phyloP scores from a whole-genome alignment of 768 basidiomycete genomes.

The Austroboletus eburneus region DNA sequence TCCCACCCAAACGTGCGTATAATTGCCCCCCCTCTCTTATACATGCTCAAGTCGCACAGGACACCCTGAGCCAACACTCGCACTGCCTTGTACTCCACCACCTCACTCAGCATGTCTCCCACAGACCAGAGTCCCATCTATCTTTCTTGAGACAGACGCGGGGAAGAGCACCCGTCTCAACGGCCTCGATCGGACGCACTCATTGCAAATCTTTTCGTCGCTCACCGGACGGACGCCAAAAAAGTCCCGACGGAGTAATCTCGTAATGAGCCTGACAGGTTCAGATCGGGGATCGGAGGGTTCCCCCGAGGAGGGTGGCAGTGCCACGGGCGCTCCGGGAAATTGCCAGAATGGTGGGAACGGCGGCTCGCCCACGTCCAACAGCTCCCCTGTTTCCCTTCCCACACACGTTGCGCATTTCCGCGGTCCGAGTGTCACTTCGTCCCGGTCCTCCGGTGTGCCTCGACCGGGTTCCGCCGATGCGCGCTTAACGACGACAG shows the following conservation, averaged over 20 bases:
- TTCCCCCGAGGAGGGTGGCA: neutral
- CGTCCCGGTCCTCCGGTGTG: too few species aligned
- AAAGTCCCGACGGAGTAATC: slow-evolving; percentile 20
- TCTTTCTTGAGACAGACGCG: slow-evolving; percentile 47
- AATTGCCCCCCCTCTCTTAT: neutral
- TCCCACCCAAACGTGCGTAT: slow-evolving; percentile 16
- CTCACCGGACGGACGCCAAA: neutral
- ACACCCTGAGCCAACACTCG: slow-evolving; percentile 8
- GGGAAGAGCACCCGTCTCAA: slow-evolving; percentile 6
- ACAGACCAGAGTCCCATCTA: slow-evolving; percentile 37
- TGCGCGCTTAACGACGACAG: slow-evolving; percentile 17
- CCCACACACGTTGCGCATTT: too few species aligned
- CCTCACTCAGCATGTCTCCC: slow-evolving; percentile 23
- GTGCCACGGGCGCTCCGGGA: too few species aligned
- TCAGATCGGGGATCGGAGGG: neutral
- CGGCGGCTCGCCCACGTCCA: slow-evolving; percentile 10
- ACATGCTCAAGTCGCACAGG: too few species aligned
- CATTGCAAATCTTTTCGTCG: slow-evolving; percentile 20
- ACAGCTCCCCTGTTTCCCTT: slow-evolving; percentile 14
- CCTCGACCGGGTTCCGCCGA: slow-evolving; percentile 25
- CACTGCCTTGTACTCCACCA: slow-evolving; percentile 19
- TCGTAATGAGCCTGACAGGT: slow-evolving; percentile 23
- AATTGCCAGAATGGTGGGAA: neutral
- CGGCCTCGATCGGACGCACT: slow-evolving; percentile 19
- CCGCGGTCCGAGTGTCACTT: too few species aligned